These are phyloP conservation scores for Naganishia albida DNA, from an alignment of 1,284 basidiomycete species.

Conservation along the genomic window DNA sequence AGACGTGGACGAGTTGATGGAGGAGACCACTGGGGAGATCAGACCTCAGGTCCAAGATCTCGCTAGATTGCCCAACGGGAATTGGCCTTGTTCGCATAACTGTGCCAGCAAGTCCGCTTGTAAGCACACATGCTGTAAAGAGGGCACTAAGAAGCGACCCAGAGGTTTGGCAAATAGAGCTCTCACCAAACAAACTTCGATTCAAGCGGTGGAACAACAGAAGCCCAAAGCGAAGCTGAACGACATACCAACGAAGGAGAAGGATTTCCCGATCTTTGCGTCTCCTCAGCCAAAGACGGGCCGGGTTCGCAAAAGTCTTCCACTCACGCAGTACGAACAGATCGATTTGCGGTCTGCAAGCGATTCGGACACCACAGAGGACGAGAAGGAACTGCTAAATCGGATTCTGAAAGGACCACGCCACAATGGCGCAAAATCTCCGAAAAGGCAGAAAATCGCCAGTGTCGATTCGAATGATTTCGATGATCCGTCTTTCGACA, in stretches of 20 bases:
- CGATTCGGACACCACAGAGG: conserved; percentile 7
- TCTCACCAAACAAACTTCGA: neutral
- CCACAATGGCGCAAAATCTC: neutral
- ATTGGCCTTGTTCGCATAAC: conserved; percentile 30
- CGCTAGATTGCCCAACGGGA: conserved; percentile 30
- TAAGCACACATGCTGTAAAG: conserved; percentile 33
- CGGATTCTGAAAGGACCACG: conserved; percentile 1
- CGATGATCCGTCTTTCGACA: conserved; percentile 18
- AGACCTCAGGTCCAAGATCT: neutral
- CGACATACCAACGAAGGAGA: neutral
- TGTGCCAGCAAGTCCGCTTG: conserved; percentile 24
- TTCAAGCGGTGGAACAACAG: neutral
- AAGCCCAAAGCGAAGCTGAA: neutral
- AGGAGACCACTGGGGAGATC: neutral
- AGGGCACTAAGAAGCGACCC: conserved; percentile 31
- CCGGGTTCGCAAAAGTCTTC: neutral
- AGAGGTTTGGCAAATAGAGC: neutral
- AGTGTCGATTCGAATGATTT: conserved; percentile 9
- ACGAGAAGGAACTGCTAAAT: conserved; percentile 3
- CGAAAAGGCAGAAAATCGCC: neutral
- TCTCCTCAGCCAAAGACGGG: neutral
- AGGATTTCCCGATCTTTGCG: neutral
- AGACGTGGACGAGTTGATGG: conserved; percentile 6
- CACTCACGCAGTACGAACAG: neutral
- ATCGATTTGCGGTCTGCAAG: conserved; percentile 1